phyloP scores from a whole-genome alignment of 2,329 filamentous ascomycete species.

The Penicillium sp. region DNA sequence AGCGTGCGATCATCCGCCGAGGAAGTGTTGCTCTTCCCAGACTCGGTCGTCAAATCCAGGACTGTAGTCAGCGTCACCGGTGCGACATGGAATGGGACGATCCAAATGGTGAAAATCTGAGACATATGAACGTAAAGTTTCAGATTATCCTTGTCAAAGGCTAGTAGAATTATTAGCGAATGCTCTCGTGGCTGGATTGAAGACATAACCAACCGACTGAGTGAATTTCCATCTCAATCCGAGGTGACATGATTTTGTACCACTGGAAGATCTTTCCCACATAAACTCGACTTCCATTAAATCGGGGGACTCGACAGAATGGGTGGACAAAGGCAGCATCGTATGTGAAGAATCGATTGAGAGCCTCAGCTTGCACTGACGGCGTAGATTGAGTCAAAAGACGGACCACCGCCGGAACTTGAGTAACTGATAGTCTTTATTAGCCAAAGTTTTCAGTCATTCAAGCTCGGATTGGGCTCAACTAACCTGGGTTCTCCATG shows the following conservation, averaged over 20 bases:
- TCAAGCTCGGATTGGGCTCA: not conserved
- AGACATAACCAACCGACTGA: slow-evolving; percentile 45
- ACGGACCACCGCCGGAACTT: slow-evolving; percentile 63
- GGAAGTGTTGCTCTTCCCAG: slow-evolving; percentile 18
- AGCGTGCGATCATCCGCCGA: slow-evolving; percentile 32
- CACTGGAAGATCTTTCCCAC: slow-evolving; percentile 68
- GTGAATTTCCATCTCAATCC: slow-evolving; percentile 62
- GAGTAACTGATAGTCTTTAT: slow-evolving; percentile 38
- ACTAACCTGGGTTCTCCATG: not conserved
- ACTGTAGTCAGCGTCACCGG: slow-evolving; percentile 64
- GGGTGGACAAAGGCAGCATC: slow-evolving; percentile 71
- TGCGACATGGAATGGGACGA: slow-evolving; percentile 67
- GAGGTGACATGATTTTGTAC: slow-evolving; percentile 78
- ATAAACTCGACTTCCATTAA: slow-evolving; percentile 58
- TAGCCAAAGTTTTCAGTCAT: not conserved
- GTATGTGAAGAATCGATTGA: slow-evolving; percentile 67
- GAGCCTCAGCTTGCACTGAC: slow-evolving; percentile 56
- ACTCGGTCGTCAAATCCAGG: slow-evolving; percentile 53
- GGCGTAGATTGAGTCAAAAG: slow-evolving; percentile 62
- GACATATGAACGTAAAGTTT: slow-evolving; percentile 68
- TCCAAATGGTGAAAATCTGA: slow-evolving; percentile 72
- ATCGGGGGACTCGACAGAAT: slow-evolving; percentile 62
- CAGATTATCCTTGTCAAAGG: slow-evolving; percentile 60
- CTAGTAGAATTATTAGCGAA: slow-evolving; percentile 37
- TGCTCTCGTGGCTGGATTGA: not conserved